Percentiles rank a stretch among this genome's conserved stretches.
phyloP scores from a whole-genome alignment of 1,284 basidiomycete genomes.

The Cutaneotrichosporon cyanovorans region DNA sequence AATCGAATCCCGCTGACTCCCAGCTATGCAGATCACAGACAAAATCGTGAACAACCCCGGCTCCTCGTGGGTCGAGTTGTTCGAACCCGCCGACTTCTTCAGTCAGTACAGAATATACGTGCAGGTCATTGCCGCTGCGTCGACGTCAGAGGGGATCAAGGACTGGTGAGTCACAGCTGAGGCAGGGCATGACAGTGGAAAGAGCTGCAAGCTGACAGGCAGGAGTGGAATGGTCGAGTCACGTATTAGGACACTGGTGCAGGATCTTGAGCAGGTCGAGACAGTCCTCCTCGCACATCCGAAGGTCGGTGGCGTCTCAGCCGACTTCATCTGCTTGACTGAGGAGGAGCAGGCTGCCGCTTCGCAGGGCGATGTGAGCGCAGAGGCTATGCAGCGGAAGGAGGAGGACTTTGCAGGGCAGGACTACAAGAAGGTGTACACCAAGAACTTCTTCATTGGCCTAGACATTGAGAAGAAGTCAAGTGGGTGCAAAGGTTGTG shows the following conservation, averaged over 20 bases:
- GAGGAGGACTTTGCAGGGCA: conserved; percentile 72
- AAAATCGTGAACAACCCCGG: conserved; percentile 62
- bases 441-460: conserved; percentile 95
- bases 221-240: conserved; percentile 98
- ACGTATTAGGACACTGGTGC: conserved; percentile 85
- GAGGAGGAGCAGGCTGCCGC: conserved; percentile 83
- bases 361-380: conserved; percentile 77
- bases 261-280: conserved; percentile 94
- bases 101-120: conserved; percentile 95
- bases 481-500: conserved; percentile 54
- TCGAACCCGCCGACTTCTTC: conserved; percentile 93
- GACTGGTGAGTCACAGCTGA: conserved; percentile 94
- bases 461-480: conserved; percentile 85
- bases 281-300: conserved; percentile 88
- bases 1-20: conserved; percentile 7
- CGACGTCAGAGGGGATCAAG: conserved; percentile 73
- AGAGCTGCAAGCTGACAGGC: conserved; percentile 1
- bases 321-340: conserved; percentile 70
- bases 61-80: conserved; percentile 85
- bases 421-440: conserved; percentile 72
- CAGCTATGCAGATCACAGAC: conserved; percentile 87
- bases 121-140: conserved; percentile 91
- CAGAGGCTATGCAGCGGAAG: conserved; percentile 62
- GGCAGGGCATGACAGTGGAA: no score
- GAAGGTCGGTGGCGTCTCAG: conserved; percentile 88